Percentiles rank a stretch among this genome's conserved stretches.
These are phyloP conservation scores for Quercus wislizeni DNA, from an alignment of 306 rosid genomes.

Conservation along the genomic window DNA sequence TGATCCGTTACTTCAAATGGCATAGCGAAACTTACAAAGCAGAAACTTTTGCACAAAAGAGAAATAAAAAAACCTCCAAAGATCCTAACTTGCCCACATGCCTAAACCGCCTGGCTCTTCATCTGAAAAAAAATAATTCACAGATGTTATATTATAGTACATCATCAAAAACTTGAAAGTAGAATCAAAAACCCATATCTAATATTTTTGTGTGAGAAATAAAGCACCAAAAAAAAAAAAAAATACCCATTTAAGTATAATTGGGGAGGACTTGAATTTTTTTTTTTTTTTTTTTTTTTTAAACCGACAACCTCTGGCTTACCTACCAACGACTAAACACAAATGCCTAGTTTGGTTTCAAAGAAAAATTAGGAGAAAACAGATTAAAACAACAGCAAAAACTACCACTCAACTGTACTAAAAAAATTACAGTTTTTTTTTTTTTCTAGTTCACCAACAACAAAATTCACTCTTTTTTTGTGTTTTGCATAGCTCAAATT, in stretches of 20 bases:
- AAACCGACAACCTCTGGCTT: conserved; percentile 28
- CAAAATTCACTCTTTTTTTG: too few relatives aligned
- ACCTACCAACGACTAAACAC: conserved; percentile 68
- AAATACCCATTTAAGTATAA: neutral
- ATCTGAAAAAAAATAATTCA: conserved; percentile 29
- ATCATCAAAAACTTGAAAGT: neutral
- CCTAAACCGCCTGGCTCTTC: conserved; percentile 21
- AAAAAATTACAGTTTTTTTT: neutral
- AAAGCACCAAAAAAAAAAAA: neutral
- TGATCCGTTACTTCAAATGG: conserved; percentile 71
- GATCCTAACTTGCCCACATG: conserved; percentile 26
- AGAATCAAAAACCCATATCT: neutral
- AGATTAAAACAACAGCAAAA: conserved; percentile 5
- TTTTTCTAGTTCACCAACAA: neutral
- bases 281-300: too few relatives aligned
- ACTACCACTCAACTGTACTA: conserved; percentile 2
- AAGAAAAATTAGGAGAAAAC: conserved; percentile 29
- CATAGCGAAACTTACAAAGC: conserved; percentile 51
- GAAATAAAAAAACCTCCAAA: conserved; percentile 12
- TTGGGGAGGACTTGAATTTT: too few relatives aligned
- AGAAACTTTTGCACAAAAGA: conserved; percentile 12
- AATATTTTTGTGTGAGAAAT: neutral
- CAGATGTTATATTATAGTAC: neutral
- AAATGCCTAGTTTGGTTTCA: conserved; percentile 28
- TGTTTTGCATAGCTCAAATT: too few relatives aligned